Evolutionary conservation across 805 yeast genomes (phyloP), one percentile per base, ranked within the genome.

Genomic region (Candida berthetii): DNA sequence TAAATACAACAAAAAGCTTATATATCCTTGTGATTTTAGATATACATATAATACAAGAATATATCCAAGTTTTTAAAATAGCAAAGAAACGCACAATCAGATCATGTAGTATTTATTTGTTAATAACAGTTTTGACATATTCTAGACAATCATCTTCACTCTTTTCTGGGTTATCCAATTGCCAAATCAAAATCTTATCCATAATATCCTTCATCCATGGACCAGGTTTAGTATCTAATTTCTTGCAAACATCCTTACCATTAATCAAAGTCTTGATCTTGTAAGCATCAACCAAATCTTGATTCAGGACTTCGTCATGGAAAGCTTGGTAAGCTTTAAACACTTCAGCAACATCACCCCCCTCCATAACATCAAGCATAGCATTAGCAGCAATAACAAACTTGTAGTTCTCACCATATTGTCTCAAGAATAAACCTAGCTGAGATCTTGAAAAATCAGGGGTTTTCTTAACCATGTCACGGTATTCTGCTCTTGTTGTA

Each of bases 121-220:
- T 22, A 22, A 22, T 22, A 8, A 22, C 24, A 22, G 45, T 37
- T 42, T 56, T 58, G 15, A 65, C 46, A 46, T 50, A 74, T 14
- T 64, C 71, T 35, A 81, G 45, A 55, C 88, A 73, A 20, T 84
- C 84, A 1, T 72, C 78, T 38, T 64, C 66, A 0, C 70, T 57
- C 8, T 70, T 71, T 0, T 52, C 55, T 1, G 95, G 95, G 52
- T 88, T 61, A 48, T 82, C 89, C 41, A 90, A 65, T 62, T 90
- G 96, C 89, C 90, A 85, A 16, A 69, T 60, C 27, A 87, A 58
- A 6, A 85, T 69, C 36, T 71, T 60, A 7, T 77, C 76, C 44
- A 78, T 72, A 8, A 80, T 61, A 8, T 61, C 61, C 8, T 76
- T 69, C 73, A 91, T 69, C 96, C 97, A 89, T 6, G 90, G 89